Percentiles rank a stretch among this genome's conserved stretches.
Evolutionary conservation across 257 asterid species (phyloP).

Genomic region (Lavandula angustifolia): DNA sequence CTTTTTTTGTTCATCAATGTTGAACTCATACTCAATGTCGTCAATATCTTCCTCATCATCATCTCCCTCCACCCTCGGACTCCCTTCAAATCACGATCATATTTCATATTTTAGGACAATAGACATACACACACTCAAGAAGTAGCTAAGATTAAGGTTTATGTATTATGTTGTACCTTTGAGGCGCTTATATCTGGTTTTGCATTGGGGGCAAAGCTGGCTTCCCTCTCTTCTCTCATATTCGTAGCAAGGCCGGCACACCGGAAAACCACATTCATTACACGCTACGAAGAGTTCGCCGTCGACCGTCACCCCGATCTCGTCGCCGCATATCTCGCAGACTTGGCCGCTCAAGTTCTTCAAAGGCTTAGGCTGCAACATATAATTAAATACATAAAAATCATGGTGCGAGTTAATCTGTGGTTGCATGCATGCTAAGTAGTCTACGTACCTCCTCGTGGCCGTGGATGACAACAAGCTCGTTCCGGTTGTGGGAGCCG

Average conservation of each 20-base stretch:
- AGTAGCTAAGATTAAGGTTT: no score
- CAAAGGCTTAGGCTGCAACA: constrained; percentile 80
- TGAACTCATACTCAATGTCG: constrained; percentile 95
- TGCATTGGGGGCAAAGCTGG: constrained; percentile 94
- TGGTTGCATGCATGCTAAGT: constrained; percentile 22
- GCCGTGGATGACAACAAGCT: constrained; percentile 93
- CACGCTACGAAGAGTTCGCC: constrained; percentile 95
- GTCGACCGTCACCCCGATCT: constrained; percentile 81
- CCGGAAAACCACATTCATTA: constrained; percentile 95
- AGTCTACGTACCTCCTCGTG: constrained; percentile 93
- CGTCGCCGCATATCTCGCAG: constrained; percentile 95
- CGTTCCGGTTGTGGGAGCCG: constrained; percentile 96
- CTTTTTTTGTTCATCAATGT: constrained; percentile 63
- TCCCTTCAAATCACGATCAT: no score
- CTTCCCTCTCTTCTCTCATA: constrained; percentile 94
- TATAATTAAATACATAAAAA: no score
- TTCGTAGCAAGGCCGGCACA: constrained; percentile 92
- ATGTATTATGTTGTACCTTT: no score
- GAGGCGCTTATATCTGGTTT: constrained; percentile 90
- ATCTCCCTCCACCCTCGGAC: constrained; percentile 96
- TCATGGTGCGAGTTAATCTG: no score
- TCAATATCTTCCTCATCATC: constrained; percentile 95
- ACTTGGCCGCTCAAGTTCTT: constrained; percentile 91
- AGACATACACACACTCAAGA: no score
- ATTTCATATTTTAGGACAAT: no score